Evolutionary conservation across 768 basidiomycete species (phyloP).

Genomic region (Pholiota conissans): DNA sequence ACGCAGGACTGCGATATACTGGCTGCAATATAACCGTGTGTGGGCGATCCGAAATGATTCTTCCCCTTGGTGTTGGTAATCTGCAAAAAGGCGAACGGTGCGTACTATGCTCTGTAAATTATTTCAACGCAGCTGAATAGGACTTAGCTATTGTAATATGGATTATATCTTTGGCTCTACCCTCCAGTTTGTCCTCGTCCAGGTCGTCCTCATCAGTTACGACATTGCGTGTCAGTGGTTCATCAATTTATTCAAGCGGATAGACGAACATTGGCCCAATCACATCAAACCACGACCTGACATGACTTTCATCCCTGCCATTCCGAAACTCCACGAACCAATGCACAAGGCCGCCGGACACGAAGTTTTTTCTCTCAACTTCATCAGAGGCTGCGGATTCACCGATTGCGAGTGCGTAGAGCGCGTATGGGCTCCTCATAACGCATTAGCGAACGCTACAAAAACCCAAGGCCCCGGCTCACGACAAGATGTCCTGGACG

Average conservation of each 20-base stretch:
- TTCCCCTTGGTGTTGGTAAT: conserved; percentile 25
- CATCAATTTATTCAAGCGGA: no score
- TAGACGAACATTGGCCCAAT: conserved; percentile 7
- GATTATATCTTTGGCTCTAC: no score
- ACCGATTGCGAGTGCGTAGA: conserved; percentile 36
- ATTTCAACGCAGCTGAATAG: no score
- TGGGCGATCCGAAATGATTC: conserved; percentile 22
- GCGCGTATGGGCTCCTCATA: conserved; percentile 28
- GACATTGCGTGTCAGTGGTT: no score
- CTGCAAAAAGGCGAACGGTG: conserved; percentile 31
- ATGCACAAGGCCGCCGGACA: neutral
- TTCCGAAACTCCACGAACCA: conserved; percentile 10
- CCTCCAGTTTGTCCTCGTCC: neutral
- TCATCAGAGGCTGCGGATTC: no score
- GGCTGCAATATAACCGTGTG: conserved; percentile 24
- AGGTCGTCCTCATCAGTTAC: conserved; percentile 16
- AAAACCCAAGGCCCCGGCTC: no score
- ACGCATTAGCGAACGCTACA: conserved; percentile 26
- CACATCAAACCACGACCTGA: neutral
- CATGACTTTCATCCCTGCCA: neutral
- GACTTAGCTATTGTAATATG: no score
- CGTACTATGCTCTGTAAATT: neutral
- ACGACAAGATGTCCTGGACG: conserved; percentile 6
- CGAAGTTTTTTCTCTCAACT: no score
- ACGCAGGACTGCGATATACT: neutral